These are phyloP conservation scores for Globisporangium mamillatum DNA, from an alignment of 352 stramenopile genomes.

Conservation along the genomic window DNA sequence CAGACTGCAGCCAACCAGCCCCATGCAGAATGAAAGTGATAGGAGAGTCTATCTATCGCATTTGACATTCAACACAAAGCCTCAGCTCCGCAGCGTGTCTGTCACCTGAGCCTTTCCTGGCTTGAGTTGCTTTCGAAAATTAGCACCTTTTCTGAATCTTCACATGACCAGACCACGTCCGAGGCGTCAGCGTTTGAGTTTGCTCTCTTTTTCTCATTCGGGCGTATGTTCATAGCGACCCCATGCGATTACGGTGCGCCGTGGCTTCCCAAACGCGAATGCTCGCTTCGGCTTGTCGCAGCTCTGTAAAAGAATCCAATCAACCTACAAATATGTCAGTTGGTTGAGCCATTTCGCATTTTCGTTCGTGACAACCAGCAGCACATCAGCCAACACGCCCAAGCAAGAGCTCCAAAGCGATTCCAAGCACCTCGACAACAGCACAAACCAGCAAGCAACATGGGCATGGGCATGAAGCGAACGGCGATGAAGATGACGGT, in stretches of 20 bases:
- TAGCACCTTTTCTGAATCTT: slow-evolving; percentile 8
- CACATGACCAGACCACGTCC: slow-evolving; percentile 1
- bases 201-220: background rate
- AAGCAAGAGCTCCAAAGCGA: background rate
- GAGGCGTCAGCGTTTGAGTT: background rate
- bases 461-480: background rate
- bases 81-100: background rate
- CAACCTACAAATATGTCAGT: background rate
- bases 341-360: slow-evolving; percentile 2
- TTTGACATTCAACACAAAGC: too few relatives aligned
- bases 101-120: background rate
- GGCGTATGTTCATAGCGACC: background rate
- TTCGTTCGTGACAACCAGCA: slow-evolving; percentile 7
- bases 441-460: background rate
- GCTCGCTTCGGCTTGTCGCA: slow-evolving; percentile 1
- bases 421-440: background rate
- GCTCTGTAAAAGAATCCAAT: background rate
- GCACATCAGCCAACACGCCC: background rate
- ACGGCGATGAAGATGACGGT: background rate
- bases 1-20: background rate
- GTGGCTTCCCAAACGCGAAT: background rate
- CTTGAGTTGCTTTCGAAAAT: background rate
- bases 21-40: too few relatives aligned
- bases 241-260: background rate
- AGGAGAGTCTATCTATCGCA: background rate